A percentile compares a stretch with the other conserved stretches of the same genome.
Conservation (phyloP, 1,284 basidiomycete genomes). For the Wallemia ichthyophaga region DNA sequence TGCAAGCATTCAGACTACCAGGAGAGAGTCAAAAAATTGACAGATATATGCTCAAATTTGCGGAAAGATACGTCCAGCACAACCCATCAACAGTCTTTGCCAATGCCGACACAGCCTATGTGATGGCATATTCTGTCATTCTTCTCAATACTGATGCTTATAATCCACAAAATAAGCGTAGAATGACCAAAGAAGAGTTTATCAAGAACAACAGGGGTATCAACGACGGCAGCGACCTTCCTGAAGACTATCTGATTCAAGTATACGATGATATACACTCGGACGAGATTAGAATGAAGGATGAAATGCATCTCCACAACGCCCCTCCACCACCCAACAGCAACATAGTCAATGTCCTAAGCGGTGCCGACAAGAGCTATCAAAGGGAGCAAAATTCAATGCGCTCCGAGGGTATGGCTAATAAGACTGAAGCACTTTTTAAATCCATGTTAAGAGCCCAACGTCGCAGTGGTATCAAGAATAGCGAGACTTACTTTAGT, state of each 20-base stretch:
- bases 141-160: constrained; percentile 87
- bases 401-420: constrained; percentile 80
- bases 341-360: not conserved
- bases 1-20: constrained; percentile 79
- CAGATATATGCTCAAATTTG: constrained; percentile 94
- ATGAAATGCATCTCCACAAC: constrained; percentile 27
- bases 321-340: constrained; percentile 19
- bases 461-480: constrained; percentile 33
- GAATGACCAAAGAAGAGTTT: constrained; percentile 74
- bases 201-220: constrained; percentile 79
- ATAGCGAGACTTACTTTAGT: constrained; percentile 61
- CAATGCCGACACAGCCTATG: constrained; percentile 54
- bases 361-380: constrained; percentile 37
- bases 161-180: constrained; percentile 62
- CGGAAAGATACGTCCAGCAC: constrained; percentile 67
- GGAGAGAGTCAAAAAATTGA: constrained; percentile 94
- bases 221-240: constrained; percentile 60
- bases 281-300: constrained; percentile 93
- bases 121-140: constrained; percentile 75
- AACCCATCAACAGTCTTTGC: constrained; percentile 55
- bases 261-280: constrained; percentile 67
- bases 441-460: constrained; percentile 64
- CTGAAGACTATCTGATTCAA: constrained; percentile 41
- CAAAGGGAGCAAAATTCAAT: constrained; percentile 80
- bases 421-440: constrained; percentile 78